Evolutionary conservation across 2,329 filamentous ascomycete species (phyloP), one percentile per base, ranked within the genome.

Genomic region (Beauveria sp.): DNA sequence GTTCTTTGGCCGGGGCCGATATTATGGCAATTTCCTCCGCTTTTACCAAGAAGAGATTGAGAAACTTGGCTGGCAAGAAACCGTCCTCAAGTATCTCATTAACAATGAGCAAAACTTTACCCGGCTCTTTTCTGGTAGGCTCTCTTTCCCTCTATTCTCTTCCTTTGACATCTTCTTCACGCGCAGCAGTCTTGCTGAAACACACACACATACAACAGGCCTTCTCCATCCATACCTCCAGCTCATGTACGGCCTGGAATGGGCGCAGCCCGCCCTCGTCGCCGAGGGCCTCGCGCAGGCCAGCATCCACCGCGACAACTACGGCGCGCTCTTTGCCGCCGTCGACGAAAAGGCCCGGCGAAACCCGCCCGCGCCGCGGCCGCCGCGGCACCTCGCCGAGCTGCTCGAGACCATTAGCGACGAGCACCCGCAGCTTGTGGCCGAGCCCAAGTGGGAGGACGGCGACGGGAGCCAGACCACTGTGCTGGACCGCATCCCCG

Each of bases 221-320:
- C 81, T 93, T 64, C 67, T 92, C 2, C 91, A 96, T 69, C 91
- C 91, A 2, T 75, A 95, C 18, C 93, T 96, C 64, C 91, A 96
- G 70, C 81, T 96, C 22, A 89, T 91, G 54, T 96, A 91, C 70
- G 92, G 89, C 5, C 71, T 96, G 42, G 91, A 96, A 70, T 96
- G 91, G 77, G 72, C 81, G 10, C 91, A 96, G 70, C 90, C 90
- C 2, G 89, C 89, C 43, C 86, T 96, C 63, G 80, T 96, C 30
- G 90, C 91, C 6, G 85, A 93, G 74, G 91, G 79, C 1, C 82
- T 96, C 20, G 90, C 92, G 0, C 87, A 96, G 75, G 80, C 88
- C 1, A 85, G 88, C 8, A 83, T 91, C 1, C 90, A 96, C 69
- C 75, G 79, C 7, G 74, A 80, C 49, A 81, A 81, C 72, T 77